Evolutionary conservation across 73 alveolate species (phyloP), one percentile per base, ranked within the genome.

Genomic region (Symbiodinium pilosum): DNA sequence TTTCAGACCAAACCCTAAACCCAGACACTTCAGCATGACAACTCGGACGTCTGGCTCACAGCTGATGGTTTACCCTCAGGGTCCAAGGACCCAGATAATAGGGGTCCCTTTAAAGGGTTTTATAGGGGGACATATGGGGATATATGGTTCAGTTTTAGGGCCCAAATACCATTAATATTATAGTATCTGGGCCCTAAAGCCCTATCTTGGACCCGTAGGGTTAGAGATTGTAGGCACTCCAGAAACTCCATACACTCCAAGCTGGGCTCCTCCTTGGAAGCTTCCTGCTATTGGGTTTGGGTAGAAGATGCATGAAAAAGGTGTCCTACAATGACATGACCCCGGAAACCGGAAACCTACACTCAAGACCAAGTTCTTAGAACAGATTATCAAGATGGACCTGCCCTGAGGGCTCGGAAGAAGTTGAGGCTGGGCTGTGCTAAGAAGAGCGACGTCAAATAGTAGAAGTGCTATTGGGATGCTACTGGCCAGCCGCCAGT

Each of bases 1-100:
- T n/a, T n/a, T n/a, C n/a, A n/a, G n/a, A n/a, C n/a, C n/a, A n/a
- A 51, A 51, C 68, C 68, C 68, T 51, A 51, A 51, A 51, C 28
- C 1, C 68, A 16, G 4, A 47, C 64, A 16, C 68, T 24, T 0
- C 28, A 51, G 21, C 68, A 16, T 51, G 21, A 24, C 7, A 51
- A 51, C 68, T 0, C 28, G 21, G 73, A 89, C 68, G 87, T 86
- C 95, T 89, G 85, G 71, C 68, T 38, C 9, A 30, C 36, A 34
- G 26, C n/a, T n/a, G n/a, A n/a, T n/a, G 47, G 87, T 12, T 11
- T 38, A 34, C 40, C 42, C 42, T 28, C 16, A 34, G 42, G 34
- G 16, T 5, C 32, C 34, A 5, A 16, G 59, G 8, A 69, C 34
- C 84, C 32, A 69, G 34, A 28, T 2, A 34, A 21, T 69, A 18